Evolutionary conservation across 2,329 filamentous ascomycete genomes (phyloP).

Genomic region (Cytospora schulzeri): DNA sequence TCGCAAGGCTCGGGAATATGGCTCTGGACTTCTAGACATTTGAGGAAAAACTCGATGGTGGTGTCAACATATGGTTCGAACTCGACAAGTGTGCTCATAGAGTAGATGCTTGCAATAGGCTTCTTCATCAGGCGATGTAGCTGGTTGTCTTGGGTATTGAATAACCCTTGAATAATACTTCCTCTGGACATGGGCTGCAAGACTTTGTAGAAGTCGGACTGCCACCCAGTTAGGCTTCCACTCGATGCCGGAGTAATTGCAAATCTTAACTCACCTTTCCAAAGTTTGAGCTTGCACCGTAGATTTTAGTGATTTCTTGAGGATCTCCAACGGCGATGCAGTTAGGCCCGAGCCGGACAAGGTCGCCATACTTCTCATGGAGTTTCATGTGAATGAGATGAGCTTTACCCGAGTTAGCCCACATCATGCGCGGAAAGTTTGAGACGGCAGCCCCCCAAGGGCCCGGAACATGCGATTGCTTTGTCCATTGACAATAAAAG

Average conservation of each 20-base stretch:
- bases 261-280: slow-evolving; percentile 20
- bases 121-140: slow-evolving; percentile 30
- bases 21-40: slow-evolving; percentile 31
- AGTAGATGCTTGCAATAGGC: slow-evolving; percentile 31
- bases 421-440: background rate
- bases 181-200: slow-evolving; percentile 30
- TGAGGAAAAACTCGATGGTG: slow-evolving; percentile 34
- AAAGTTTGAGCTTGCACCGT: slow-evolving; percentile 20
- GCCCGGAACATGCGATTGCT: slow-evolving; percentile 5
- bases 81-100: slow-evolving; percentile 32
- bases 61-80: slow-evolving; percentile 33
- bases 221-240: too few species aligned
- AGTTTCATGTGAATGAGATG: slow-evolving; percentile 23
- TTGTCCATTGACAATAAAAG: background rate
- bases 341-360: slow-evolving; percentile 28
- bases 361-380: slow-evolving; percentile 26
- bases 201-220: slow-evolving; percentile 32
- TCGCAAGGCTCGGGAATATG: background rate
- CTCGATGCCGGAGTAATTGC: background rate
- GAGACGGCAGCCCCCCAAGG: background rate
- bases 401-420: background rate
- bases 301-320: slow-evolving; percentile 25
- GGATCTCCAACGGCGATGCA: slow-evolving; percentile 26
- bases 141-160: slow-evolving; percentile 31
- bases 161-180: slow-evolving; percentile 30